Percentiles rank a stretch among this genome's conserved stretches.
Evolutionary conservation across 441 rosid genomes (phyloP).

Genomic region (Pelargonium citronellum): DNA sequence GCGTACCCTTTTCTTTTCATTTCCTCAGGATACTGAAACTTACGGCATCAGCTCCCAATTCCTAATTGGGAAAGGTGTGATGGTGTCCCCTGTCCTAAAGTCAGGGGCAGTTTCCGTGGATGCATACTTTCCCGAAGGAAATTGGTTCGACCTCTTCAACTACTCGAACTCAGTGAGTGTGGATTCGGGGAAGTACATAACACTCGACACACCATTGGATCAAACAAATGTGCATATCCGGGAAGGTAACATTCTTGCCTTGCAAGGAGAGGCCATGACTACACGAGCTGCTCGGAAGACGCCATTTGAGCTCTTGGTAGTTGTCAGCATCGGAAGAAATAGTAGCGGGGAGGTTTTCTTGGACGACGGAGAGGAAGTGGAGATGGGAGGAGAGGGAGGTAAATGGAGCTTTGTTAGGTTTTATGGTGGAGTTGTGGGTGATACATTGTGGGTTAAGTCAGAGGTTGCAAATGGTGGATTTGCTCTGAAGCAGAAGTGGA

Average conservation of each 20-base stretch:
- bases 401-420: constrained; percentile 52
- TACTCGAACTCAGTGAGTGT: constrained; percentile 6
- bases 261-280: constrained; percentile 74
- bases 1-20: constrained; percentile 67
- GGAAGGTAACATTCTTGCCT: constrained; percentile 59
- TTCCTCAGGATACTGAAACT: constrained; percentile 45
- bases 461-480: constrained; percentile 46
- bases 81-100: constrained; percentile 2
- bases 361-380: constrained; percentile 53
- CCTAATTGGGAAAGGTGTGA: constrained; percentile 6
- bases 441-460: constrained; percentile 32
- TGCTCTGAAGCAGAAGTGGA: constrained; percentile 46
- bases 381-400: constrained; percentile 40
- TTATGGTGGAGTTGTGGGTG: constrained; percentile 22
- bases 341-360: constrained; percentile 52
- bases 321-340: constrained; percentile 31
- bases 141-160: background rate
- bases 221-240: constrained; percentile 51
- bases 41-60: constrained; percentile 32
- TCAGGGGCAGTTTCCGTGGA: background rate
- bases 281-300: constrained; percentile 50
- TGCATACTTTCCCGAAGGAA: constrained; percentile 3
- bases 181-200: constrained; percentile 31
- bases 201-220: constrained; percentile 44
- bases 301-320: constrained; percentile 51